A percentile compares a stretch with the other conserved stretches of the same genome.
Conservation (phyloP, 108 stramenopile genomes). For the Thalassiosira profunda region DNA sequence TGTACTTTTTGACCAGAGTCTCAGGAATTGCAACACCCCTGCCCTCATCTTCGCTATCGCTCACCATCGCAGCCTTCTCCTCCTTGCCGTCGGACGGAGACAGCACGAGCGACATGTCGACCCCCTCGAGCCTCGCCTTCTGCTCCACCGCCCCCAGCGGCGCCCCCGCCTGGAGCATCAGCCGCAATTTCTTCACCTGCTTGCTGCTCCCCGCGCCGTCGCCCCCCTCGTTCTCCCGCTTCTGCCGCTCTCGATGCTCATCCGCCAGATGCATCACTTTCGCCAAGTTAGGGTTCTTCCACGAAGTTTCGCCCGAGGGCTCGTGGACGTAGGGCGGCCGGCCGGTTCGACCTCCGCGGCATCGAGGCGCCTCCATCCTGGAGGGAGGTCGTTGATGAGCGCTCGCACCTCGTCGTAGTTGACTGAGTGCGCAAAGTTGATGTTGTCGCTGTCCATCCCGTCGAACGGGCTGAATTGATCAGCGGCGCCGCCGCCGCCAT, state of each 20-base stretch:
- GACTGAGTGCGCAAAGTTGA: neutral
- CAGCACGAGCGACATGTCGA: conserved; percentile 41
- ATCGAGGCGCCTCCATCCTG: conserved; percentile 8
- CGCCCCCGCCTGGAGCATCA: conserved; percentile 53
- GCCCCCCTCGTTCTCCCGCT: neutral
- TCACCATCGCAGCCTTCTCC: too few species aligned
- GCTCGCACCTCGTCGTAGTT: neutral
- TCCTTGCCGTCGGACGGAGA: conserved; percentile 2
- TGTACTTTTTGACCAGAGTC: conserved; percentile 64
- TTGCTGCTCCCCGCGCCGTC: conserved; percentile 1
- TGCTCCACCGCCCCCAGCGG: conserved; percentile 52
- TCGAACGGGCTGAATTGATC: too few species aligned
- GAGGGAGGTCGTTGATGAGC: neutral
- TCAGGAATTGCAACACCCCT: conserved; percentile 14
- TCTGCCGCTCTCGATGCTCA: neutral
- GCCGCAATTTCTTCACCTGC: conserved; percentile 44
- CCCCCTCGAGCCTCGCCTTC: conserved; percentile 48
- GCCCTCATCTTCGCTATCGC: neutral
- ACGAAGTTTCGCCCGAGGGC: neutral
- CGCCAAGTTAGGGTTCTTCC: conserved; percentile 19
- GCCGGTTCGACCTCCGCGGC: neutral
- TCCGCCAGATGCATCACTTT: neutral
- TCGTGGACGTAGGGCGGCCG: conserved; percentile 15
- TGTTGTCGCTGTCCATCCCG: neutral
- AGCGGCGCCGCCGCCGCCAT: too few species aligned